Evolutionary conservation across 2,329 filamentous ascomycete genomes (phyloP).

Genomic region (Talaromyces sp.): DNA sequence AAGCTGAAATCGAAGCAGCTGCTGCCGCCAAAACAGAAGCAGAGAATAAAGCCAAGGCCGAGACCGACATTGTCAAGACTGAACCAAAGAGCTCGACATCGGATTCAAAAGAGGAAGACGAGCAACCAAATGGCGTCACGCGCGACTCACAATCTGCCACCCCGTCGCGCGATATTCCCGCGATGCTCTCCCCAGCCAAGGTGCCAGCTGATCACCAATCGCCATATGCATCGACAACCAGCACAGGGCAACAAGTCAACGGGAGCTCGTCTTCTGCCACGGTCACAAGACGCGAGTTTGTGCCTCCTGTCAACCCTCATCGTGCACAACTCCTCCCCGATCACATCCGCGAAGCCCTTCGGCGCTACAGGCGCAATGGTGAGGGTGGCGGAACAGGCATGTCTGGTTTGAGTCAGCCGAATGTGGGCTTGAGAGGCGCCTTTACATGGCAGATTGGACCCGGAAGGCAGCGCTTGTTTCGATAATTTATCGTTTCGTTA

Average conservation of each 20-base stretch:
- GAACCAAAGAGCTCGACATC: not conserved
- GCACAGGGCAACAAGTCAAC: constrained; percentile 12
- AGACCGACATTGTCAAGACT: not conserved
- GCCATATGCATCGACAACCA: constrained; percentile 20
- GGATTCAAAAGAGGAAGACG: constrained; percentile 7
- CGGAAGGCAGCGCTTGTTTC: constrained; percentile 40
- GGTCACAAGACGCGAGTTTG: constrained; percentile 23
- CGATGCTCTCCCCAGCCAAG: constrained; percentile 12
- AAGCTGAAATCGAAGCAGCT: constrained; percentile 41
- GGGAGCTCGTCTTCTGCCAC: constrained; percentile 14
- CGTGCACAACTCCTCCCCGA: constrained; percentile 43
- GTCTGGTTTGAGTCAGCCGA: constrained; percentile 41
- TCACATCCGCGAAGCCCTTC: constrained; percentile 45
- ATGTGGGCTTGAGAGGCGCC: constrained; percentile 38
- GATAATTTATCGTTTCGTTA: constrained; percentile 18
- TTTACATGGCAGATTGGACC: constrained; percentile 39
- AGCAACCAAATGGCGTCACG: constrained; percentile 16
- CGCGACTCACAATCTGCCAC: constrained; percentile 16
- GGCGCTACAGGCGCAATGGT: constrained; percentile 44
- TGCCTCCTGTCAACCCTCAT: constrained; percentile 40
- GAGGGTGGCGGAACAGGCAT: constrained; percentile 46
- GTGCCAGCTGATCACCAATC: constrained; percentile 5
- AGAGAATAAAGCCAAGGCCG: constrained; percentile 15
- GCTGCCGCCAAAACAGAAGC: constrained; percentile 25
- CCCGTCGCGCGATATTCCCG: constrained; percentile 3